Evolutionary conservation across 2,329 filamentous ascomycete genomes (phyloP).

Genomic region (Helotiales sp.): DNA sequence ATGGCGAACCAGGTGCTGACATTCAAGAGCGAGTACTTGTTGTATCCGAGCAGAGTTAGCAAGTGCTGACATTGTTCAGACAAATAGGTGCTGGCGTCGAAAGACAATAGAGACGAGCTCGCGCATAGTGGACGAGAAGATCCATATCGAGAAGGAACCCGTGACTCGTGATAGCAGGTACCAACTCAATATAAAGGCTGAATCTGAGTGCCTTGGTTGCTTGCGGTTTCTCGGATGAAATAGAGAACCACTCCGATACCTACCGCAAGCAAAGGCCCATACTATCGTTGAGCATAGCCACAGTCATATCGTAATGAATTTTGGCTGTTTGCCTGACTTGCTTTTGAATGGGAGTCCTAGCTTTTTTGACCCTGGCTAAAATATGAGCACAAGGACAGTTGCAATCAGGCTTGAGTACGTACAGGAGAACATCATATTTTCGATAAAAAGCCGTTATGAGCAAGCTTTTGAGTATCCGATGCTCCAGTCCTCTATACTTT

Average conservation of each 20-base stretch:
- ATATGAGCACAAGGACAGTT: slow-evolving; percentile 5
- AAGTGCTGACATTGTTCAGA: too few species aligned
- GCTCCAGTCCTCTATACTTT: slow-evolving; percentile 65
- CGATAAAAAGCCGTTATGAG: slow-evolving; percentile 44
- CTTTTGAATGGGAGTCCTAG: slow-evolving; percentile 4
- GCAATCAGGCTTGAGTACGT: slow-evolving; percentile 6
- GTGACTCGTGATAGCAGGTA: too few species aligned
- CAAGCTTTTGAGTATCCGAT: slow-evolving; percentile 70
- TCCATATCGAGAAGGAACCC: too few species aligned
- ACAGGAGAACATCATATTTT: neutral
- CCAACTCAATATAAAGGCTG: too few species aligned
- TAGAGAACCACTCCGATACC: slow-evolving; percentile 12
- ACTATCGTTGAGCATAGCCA: slow-evolving; percentile 72
- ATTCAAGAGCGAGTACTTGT: too few species aligned
- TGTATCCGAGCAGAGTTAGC: too few species aligned
- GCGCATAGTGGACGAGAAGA: too few species aligned
- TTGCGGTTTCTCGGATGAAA: too few species aligned
- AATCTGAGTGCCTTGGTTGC: too few species aligned
- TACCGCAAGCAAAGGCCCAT: slow-evolving; percentile 66
- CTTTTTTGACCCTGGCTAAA: slow-evolving; percentile 4
- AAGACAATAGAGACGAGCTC: too few species aligned
- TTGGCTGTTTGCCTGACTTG: slow-evolving; percentile 34
- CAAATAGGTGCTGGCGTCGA: too few species aligned
- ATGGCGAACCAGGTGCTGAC: too few species aligned
- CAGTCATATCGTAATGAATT: slow-evolving; percentile 66